phyloP scores from a whole-genome alignment of 495 filamentous ascomycete genomes.

The Penicillium diatomitis region DNA sequence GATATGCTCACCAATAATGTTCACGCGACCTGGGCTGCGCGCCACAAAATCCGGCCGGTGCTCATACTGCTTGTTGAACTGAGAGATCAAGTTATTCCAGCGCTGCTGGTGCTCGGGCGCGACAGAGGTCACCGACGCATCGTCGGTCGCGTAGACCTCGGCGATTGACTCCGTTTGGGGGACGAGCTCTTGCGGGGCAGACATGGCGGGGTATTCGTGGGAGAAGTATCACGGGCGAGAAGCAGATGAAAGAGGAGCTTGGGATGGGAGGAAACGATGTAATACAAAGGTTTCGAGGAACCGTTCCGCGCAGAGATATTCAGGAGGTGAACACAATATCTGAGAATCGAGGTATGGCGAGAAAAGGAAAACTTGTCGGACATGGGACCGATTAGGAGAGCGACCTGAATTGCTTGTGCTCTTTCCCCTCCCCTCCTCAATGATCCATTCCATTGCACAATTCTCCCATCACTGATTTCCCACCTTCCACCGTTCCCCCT shows the following conservation, averaged over 20 bases:
- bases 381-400: too few relatives aligned
- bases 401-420: too few relatives aligned
- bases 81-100: slow-evolving; percentile 62
- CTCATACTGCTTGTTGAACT: slow-evolving; percentile 67
- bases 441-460: too few relatives aligned
- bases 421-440: too few relatives aligned
- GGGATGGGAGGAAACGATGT: too few relatives aligned
- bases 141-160: slow-evolving; percentile 41
- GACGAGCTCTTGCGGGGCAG: slow-evolving; percentile 37
- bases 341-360: too few relatives aligned
- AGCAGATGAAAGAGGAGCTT: background rate
- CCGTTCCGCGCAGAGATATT: too few relatives aligned
- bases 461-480: too few relatives aligned
- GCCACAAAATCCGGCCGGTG: slow-evolving; percentile 70
- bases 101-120: slow-evolving; percentile 39
- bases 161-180: slow-evolving; percentile 42
- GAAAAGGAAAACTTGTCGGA: too few relatives aligned
- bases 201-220: slow-evolving; percentile 25
- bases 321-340: too few relatives aligned
- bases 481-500: too few relatives aligned
- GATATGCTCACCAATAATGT: slow-evolving; percentile 98
- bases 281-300: too few relatives aligned
- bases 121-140: slow-evolving; percentile 28
- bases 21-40: slow-evolving; percentile 86
- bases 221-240: background rate